Evolutionary conservation across 345 rosid genomes (phyloP).

Genomic region (Clarkia xantiana): DNA sequence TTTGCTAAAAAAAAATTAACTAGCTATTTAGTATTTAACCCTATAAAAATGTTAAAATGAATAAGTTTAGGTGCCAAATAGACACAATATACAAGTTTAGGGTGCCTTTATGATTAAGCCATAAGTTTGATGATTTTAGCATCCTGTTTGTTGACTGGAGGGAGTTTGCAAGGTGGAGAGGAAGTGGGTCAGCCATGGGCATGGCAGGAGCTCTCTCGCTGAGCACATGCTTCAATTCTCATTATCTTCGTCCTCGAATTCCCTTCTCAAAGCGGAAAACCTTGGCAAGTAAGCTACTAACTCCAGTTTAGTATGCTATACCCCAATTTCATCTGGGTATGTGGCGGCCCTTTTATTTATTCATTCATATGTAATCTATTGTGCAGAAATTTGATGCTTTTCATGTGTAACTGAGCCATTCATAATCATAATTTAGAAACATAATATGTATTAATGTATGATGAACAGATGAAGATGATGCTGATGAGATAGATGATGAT

Average conservation of each 20-base stretch:
- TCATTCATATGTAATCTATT: not conserved
- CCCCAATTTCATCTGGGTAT: not conserved
- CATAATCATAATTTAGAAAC: too few relatives aligned
- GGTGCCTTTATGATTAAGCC: too few relatives aligned
- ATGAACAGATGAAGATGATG: too few relatives aligned
- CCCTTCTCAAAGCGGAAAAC: constrained; percentile 24
- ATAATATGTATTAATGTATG: too few relatives aligned
- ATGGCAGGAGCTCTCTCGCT: constrained; percentile 22
- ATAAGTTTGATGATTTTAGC: too few relatives aligned
- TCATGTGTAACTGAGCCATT: not conserved
- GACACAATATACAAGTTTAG: too few relatives aligned
- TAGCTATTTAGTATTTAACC: too few relatives aligned
- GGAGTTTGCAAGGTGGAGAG: not conserved
- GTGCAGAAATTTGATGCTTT: not conserved
- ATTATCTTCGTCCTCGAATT: constrained; percentile 17
- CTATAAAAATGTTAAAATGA: too few relatives aligned
- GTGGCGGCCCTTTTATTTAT: not conserved
- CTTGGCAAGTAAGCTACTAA: constrained; percentile 29
- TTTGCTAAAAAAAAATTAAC: too few relatives aligned
- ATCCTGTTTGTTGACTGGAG: too few relatives aligned
- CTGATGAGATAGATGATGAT: too few relatives aligned
- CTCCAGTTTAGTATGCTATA: not conserved
- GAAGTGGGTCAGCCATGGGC: constrained; percentile 16
- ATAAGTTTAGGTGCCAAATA: too few relatives aligned
- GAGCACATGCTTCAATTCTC: constrained; percentile 20